phyloP scores from a whole-genome alignment of 2,329 filamentous ascomycete species.

The Aspergillus sp. region DNA sequence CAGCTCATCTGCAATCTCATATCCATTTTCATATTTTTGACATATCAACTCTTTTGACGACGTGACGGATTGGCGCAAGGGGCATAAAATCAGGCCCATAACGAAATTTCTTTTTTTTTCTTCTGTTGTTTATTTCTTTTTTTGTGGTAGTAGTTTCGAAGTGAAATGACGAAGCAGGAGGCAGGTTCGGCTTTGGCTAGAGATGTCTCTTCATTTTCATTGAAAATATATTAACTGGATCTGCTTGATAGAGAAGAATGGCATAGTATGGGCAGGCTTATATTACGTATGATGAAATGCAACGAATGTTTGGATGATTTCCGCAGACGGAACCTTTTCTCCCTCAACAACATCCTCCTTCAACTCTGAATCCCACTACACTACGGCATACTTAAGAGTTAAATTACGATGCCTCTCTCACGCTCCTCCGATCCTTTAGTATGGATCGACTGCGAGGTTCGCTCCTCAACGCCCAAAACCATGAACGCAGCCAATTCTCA shows the following conservation, averaged over 20 bases:
- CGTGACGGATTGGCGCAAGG: slow-evolving; percentile 23
- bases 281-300: neutral
- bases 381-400: neutral
- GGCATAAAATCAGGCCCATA: slow-evolving; percentile 5
- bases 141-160: slow-evolving; percentile 4
- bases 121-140: slow-evolving; percentile 5
- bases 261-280: neutral
- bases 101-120: slow-evolving; percentile 4
- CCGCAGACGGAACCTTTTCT: slow-evolving; percentile 9
- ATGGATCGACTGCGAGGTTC: slow-evolving; percentile 79
- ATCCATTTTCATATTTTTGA: neutral
- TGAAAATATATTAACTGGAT: neutral
- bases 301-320: neutral
- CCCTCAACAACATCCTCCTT: neutral
- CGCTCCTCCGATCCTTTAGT: slow-evolving; percentile 67
- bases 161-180: slow-evolving; percentile 8
- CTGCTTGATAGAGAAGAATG: neutral
- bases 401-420: slow-evolving; percentile 38
- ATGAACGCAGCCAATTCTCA: neutral
- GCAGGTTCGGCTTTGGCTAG: slow-evolving; percentile 7
- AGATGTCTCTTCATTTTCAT: slow-evolving; percentile 3
- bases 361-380: neutral
- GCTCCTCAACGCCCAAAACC: slow-evolving; percentile 1
- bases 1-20: neutral
- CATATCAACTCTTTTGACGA: slow-evolving; percentile 14